Conservation (phyloP, 2,329 filamentous ascomycete species). For the Epichloe sp. region DNA sequence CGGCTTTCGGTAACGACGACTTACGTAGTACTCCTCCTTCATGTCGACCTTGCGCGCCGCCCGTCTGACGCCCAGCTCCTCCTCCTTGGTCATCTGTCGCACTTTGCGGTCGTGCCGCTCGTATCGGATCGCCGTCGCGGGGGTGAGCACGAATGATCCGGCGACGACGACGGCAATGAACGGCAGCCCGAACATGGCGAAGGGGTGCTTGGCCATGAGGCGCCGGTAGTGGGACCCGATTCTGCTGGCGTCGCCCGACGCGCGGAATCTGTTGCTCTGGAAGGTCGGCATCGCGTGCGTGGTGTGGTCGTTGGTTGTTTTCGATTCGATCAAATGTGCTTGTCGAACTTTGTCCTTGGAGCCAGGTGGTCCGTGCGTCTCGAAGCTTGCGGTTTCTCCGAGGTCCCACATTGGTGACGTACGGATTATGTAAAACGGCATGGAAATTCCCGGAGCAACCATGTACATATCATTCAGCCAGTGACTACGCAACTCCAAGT, state of each 20-base stretch:
- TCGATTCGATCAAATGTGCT: not conserved
- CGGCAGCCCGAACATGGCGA: conserved; percentile 84
- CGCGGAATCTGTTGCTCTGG: conserved; percentile 56
- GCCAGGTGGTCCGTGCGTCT: no score
- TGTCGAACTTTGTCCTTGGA: no score
- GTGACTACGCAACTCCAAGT: no score
- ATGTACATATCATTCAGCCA: no score
- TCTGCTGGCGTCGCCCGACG: conserved; percentile 50
- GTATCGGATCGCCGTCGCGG: conserved; percentile 85
- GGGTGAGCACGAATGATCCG: conserved; percentile 87
- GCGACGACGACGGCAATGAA: conserved; percentile 84
- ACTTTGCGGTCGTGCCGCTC: conserved; percentile 88
- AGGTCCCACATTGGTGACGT: no score
- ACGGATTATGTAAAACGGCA: no score
- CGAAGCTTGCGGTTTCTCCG: no score
- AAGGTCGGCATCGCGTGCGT: conserved; percentile 35
- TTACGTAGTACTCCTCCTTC: conserved; percentile 76
- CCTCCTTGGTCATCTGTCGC: conserved; percentile 69
- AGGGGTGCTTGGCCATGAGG: conserved; percentile 65
- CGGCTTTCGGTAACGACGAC: conserved; percentile 20
- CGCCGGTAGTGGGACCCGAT: conserved; percentile 67
- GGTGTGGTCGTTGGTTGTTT: not conserved
- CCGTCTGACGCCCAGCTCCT: conserved; percentile 71
- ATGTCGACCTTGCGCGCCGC: conserved; percentile 59
- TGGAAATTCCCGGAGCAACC: no score